Evolutionary conservation across 2,329 filamentous ascomycete species (phyloP).

Genomic region (Colletotrichum australisinense): DNA sequence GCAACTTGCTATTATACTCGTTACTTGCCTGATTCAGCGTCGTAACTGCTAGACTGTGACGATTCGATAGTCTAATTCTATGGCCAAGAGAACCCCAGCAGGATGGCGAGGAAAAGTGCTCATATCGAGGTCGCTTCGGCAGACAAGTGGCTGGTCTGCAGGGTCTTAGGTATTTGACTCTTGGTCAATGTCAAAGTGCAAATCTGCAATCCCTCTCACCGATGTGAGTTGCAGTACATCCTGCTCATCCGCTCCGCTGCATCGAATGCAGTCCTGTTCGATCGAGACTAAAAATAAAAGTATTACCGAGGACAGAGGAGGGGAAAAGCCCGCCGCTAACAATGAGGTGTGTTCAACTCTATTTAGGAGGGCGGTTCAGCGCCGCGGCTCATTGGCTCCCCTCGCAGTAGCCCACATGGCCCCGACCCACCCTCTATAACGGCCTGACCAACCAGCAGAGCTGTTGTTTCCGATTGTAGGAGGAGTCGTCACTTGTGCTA

Average conservation of each 20-base stretch:
- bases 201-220: background rate
- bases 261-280: slow-evolving; percentile 16
- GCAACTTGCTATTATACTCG: background rate
- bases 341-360: slow-evolving; percentile 27
- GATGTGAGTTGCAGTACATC: slow-evolving; percentile 9
- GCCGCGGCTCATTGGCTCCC: slow-evolving; percentile 23
- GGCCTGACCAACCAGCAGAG: slow-evolving; percentile 22
- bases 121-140: slow-evolving; percentile 1
- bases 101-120: slow-evolving; percentile 5
- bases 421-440: background rate
- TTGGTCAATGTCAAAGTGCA: background rate
- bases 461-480: slow-evolving; percentile 6
- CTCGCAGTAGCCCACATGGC: slow-evolving; percentile 11
- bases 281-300: slow-evolving; percentile 32
- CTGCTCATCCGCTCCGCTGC: slow-evolving; percentile 13
- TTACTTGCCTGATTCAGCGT: slow-evolving; percentile 8
- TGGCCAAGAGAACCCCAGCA: background rate
- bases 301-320: background rate
- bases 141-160: slow-evolving; percentile 4
- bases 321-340: background rate
- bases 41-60: background rate
- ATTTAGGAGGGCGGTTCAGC: slow-evolving; percentile 32
- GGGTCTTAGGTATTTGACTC: slow-evolving; percentile 13
- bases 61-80: slow-evolving; percentile 9
- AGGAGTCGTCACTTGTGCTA: slow-evolving; percentile 29